phyloP scores from a whole-genome alignment of 139 green algal genomes.

The Chlamydomonas sphaeroides region DNA sequence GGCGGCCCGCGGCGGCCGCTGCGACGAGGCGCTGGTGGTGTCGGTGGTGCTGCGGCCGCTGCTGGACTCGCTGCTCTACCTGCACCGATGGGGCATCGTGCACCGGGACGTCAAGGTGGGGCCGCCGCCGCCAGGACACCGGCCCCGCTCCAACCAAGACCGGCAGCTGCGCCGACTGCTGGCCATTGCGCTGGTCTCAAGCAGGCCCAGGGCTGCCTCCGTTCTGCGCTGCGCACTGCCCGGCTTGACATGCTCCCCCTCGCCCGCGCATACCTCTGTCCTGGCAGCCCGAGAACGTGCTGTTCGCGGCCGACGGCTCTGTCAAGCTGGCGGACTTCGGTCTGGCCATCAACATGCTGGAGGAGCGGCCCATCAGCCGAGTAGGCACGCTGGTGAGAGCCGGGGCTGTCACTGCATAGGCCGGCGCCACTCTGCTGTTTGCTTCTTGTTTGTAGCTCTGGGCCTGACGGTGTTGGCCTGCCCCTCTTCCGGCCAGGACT shows the following conservation, averaged over 20 bases:
- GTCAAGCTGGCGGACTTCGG: constrained; percentile 68
- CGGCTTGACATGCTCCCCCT: no score
- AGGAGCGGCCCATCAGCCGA: constrained; percentile 63
- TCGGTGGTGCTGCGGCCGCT: constrained; percentile 50
- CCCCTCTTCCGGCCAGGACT: no score
- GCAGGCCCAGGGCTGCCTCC: no score
- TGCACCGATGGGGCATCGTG: constrained; percentile 42
- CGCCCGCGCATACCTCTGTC: no score
- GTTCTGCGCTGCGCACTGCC: not conserved
- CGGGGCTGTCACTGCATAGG: no score
- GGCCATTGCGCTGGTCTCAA: no score
- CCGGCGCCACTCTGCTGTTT: no score
- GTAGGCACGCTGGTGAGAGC: constrained; percentile 60
- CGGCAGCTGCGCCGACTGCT: no score
- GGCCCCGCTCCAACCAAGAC: no score
- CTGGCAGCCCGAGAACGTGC: constrained; percentile 46
- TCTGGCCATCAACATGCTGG: constrained; percentile 57
- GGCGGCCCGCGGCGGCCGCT: constrained; percentile 34
- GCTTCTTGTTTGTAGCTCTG: no score
- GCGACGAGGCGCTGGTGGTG: constrained; percentile 39
- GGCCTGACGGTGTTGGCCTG: no score
- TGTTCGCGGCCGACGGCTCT: constrained; percentile 42
- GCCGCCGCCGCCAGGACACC: not conserved
- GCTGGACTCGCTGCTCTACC: constrained; percentile 45
- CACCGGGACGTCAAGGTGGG: constrained; percentile 50